These are phyloP conservation scores for Zasmidium angulare DNA, from an alignment of 2,329 filamentous ascomycete species.

Conservation along the genomic window DNA sequence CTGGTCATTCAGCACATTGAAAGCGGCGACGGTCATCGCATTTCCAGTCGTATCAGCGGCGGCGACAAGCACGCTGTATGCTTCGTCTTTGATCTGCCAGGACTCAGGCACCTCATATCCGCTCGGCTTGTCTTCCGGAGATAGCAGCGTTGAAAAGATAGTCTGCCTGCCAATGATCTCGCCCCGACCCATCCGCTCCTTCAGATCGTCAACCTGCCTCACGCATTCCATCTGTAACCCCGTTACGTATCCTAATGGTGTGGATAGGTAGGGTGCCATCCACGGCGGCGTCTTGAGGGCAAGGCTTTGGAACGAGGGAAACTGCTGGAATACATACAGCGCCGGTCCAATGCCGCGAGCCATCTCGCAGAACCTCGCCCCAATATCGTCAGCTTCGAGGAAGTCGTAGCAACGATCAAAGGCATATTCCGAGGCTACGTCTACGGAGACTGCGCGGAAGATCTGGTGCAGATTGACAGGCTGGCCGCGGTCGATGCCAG, in stretches of 20 bases:
- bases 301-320: constrained; percentile 18
- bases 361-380: constrained; percentile 29
- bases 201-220: constrained; percentile 22
- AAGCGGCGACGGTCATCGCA: constrained; percentile 34
- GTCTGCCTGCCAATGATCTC: constrained; percentile 22
- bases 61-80: constrained; percentile 31
- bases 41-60: constrained; percentile 39
- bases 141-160: constrained; percentile 33
- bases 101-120: constrained; percentile 25
- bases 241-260: constrained; percentile 18
- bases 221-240: constrained; percentile 23
- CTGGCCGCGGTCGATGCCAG: constrained; percentile 13
- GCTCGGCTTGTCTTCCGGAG: constrained; percentile 17
- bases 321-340: constrained; percentile 27
- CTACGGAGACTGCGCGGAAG: constrained; percentile 30
- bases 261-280: constrained; percentile 25
- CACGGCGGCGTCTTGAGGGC: constrained; percentile 25
- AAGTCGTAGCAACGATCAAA: constrained; percentile 33
- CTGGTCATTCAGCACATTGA: constrained; percentile 32
- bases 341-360: constrained; percentile 22
- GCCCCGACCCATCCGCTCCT: constrained; percentile 16
- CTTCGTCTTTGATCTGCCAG: constrained; percentile 32
- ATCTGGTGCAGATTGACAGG: constrained; percentile 30
- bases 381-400: constrained; percentile 29
- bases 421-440: constrained; percentile 35